phyloP scores from a whole-genome alignment of 148 eudicot species.

The Arctostaphylos glauca region DNA sequence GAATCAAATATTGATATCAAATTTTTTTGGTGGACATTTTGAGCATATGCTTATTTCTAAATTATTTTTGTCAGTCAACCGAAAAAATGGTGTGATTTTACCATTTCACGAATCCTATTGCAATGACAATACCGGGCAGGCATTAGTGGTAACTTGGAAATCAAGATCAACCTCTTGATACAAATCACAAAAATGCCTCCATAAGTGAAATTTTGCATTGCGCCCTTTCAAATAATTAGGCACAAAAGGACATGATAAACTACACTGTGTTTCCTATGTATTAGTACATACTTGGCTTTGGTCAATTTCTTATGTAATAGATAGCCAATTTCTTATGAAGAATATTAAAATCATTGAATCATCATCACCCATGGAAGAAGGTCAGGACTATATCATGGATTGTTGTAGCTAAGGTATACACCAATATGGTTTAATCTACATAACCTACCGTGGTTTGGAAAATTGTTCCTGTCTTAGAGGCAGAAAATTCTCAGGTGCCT shows the following conservation, averaged over 20 bases:
- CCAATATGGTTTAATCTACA: not conserved
- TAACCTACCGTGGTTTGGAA: not conserved
- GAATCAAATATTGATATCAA: not conserved
- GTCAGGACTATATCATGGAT: not conserved
- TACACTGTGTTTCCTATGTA: not conserved
- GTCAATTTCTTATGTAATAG: not conserved
- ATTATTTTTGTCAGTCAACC: not conserved
- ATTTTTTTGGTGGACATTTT: not conserved
- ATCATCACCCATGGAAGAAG: not conserved
- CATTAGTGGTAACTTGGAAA: not conserved
- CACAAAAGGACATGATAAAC: not conserved
- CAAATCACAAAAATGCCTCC: not conserved
- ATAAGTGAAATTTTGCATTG: not conserved
- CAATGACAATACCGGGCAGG: not conserved
- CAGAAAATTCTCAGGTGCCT: not conserved
- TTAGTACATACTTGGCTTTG: not conserved
- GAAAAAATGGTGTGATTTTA: not conserved
- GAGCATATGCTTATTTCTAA: not conserved
- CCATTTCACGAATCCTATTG: not conserved
- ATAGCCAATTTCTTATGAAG: not conserved
- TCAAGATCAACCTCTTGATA: not conserved
- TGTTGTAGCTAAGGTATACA: not conserved
- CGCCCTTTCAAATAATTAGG: not conserved
- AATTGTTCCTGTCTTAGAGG: not conserved
- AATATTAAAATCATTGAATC: not conserved